Percentiles rank a stretch among this genome's conserved stretches.
These are phyloP conservation scores for Phytophthora cryptogea DNA, from an alignment of 352 stramenopile species.

Conservation along the genomic window DNA sequence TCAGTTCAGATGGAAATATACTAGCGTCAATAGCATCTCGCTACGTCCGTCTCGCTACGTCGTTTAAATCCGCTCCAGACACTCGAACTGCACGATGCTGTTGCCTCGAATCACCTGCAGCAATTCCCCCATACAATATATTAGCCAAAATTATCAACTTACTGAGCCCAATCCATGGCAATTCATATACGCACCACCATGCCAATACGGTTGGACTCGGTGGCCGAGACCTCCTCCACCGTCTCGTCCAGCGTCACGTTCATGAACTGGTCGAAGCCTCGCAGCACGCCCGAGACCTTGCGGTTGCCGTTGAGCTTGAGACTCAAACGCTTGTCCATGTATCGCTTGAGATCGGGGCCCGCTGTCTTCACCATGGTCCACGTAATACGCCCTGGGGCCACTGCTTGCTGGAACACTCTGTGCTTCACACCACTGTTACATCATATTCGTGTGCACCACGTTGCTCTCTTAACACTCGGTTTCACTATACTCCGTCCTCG, in stretches of 20 bases:
- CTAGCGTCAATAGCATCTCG: constrained; percentile 9
- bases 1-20: constrained; percentile 24
- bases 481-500: constrained; percentile 19
- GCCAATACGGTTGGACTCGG: constrained; percentile 88
- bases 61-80: constrained; percentile 76
- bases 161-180: neutral
- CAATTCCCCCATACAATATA: neutral
- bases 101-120: constrained; percentile 86
- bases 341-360: constrained; percentile 88
- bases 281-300: constrained; percentile 92
- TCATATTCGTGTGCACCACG: constrained; percentile 13
- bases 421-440: constrained; percentile 13
- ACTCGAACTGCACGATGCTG: constrained; percentile 92
- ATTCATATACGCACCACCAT: constrained; percentile 77
- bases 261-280: constrained; percentile 97
- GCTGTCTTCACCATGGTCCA: constrained; percentile 72
- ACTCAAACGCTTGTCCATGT: constrained; percentile 96
- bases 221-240: constrained; percentile 88
- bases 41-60: neutral
- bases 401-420: constrained; percentile 5
- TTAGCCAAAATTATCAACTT: neutral
- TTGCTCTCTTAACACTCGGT: neutral
- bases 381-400: constrained; percentile 14
- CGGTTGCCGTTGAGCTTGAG: constrained; percentile 96
- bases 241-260: constrained; percentile 97